phyloP scores from a whole-genome alignment of 805 yeast species.

The Yueomyces sinensis region DNA sequence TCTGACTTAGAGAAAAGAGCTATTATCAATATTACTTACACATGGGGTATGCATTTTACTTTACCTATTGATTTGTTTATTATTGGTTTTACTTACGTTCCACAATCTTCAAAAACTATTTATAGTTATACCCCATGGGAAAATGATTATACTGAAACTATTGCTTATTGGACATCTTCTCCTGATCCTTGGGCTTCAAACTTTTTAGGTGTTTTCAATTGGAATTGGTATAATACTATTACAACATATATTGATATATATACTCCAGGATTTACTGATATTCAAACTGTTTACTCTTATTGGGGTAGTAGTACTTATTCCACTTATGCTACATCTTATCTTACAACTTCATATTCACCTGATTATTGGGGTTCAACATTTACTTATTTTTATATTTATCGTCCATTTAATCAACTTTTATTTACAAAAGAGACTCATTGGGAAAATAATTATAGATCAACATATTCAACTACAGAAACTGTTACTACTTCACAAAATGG shows the following conservation, averaged over 20 bases:
- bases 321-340: too few relatives aligned
- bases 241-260: neutral
- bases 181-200: too few relatives aligned
- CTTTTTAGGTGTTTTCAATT: too few relatives aligned
- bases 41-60: too few relatives aligned
- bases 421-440: neutral
- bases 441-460: neutral
- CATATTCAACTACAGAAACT: slow-evolving; percentile 1
- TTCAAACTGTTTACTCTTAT: neutral
- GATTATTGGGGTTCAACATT: neutral
- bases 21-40: too few relatives aligned
- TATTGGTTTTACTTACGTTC: too few relatives aligned
- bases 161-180: too few relatives aligned
- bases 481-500: neutral
- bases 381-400: neutral
- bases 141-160: too few relatives aligned
- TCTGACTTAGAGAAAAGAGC: too few relatives aligned
- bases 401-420: neutral
- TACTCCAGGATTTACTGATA: neutral
- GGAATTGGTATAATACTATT: neutral
- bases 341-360: neutral
- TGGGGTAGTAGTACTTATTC: neutral
- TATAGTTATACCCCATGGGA: too few relatives aligned
- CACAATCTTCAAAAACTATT: too few relatives aligned
- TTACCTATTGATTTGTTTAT: too few relatives aligned